phyloP scores from a whole-genome alignment of 768 basidiomycete species.

The Arthromyces matolae region DNA sequence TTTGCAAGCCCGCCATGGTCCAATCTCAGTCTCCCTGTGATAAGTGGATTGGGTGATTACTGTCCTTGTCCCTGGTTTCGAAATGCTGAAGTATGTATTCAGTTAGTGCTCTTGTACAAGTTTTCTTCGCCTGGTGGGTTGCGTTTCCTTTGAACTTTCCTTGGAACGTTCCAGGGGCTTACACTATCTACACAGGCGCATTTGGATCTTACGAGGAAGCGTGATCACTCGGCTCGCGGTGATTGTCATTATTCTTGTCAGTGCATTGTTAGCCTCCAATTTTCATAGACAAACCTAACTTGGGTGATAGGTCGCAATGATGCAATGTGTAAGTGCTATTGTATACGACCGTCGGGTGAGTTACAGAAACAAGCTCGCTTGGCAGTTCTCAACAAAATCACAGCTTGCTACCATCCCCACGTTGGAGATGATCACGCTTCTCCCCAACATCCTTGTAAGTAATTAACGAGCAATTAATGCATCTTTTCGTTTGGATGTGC shows the following conservation, averaged over 20 bases:
- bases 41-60: neutral
- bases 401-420: neutral
- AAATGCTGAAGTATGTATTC: neutral
- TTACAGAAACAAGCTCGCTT: neutral
- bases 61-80: neutral
- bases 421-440: neutral
- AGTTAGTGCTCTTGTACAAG: neutral
- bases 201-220: neutral
- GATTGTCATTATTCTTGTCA: neutral
- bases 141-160: neutral
- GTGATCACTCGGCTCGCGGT: neutral
- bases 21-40: neutral
- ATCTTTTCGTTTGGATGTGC: neutral
- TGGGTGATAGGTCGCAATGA: neutral
- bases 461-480: too few relatives aligned
- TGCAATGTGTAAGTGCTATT: neutral
- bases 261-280: neutral
- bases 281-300: neutral
- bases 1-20: neutral
- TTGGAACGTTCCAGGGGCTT: too few relatives aligned
- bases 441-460: neutral
- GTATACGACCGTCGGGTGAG: neutral
- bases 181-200: neutral
- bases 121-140: neutral
- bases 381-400: neutral